Conservation (phyloP, 225 moss, liverwort and hornwort species). For the Anthoceros angustus region DNA sequence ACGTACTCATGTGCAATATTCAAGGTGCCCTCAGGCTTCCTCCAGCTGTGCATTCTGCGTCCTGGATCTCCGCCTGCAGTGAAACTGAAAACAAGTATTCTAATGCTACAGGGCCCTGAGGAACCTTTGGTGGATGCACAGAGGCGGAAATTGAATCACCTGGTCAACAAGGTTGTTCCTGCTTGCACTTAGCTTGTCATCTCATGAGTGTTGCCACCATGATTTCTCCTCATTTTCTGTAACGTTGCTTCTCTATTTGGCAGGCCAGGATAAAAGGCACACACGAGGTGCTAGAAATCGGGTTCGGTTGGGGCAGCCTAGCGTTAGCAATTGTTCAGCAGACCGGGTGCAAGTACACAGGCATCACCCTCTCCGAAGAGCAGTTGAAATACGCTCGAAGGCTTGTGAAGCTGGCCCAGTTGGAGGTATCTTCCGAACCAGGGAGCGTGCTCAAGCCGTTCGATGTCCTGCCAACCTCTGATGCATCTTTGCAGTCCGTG, state of each 20-base stretch:
- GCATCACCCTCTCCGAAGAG: constrained; percentile 64
- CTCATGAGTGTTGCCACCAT: background rate
- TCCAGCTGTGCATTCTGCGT: background rate
- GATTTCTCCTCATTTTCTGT: background rate
- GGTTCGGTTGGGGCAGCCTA: constrained; percentile 74
- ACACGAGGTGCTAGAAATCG: constrained; percentile 64
- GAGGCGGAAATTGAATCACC: constrained; percentile 47
- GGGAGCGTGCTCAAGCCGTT: background rate
- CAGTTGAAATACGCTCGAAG: constrained; percentile 47
- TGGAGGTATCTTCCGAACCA: background rate
- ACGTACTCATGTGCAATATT: constrained; percentile 90
- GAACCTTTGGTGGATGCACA: constrained; percentile 57
- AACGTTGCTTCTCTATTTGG: background rate
- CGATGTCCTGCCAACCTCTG: background rate
- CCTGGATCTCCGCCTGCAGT: background rate
- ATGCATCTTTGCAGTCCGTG: background rate
- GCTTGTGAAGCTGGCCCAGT: constrained; percentile 25
- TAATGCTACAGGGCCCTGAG: constrained; percentile 25
- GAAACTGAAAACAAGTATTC: background rate
- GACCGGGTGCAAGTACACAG: constrained; percentile 60
- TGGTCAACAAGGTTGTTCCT: constrained; percentile 44
- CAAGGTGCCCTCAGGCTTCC: constrained; percentile 21
- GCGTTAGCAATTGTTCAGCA: constrained; percentile 53
- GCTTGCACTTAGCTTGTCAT: background rate
- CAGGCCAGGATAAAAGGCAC: constrained; percentile 47